Evolutionary conservation across 371 early-diverging fungal genomes (phyloP), one percentile per base, ranked within the genome.

Genomic region (Parasitella parasitica): DNA sequence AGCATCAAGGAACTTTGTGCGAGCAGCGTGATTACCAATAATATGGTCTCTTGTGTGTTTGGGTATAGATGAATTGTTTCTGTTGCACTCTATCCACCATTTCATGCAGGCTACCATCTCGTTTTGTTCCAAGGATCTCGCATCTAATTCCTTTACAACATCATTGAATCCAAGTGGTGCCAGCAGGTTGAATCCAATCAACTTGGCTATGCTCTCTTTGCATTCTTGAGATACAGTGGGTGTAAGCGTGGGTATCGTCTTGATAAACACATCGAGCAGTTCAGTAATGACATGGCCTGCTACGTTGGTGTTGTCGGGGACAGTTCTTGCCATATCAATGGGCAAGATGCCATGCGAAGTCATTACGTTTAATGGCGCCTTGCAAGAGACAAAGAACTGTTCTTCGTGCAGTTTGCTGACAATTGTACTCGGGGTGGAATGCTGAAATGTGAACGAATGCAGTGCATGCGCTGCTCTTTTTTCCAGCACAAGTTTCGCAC

Each of bases 401-500:
- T 80, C 74, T 51, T 78, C 80, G 6, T 81, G 80, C 3, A 90
- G 76, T 28, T 71, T 68, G 3, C 91, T 84, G 2, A 94, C 91
- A 18, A 84, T 71, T 0, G 77, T 53, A 37, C 85, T 86, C 1
- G 96, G 95, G 2, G 94, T 94, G 24, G 92, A 89, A 6, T 69
- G 76, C 34, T 84, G 81, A 61, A 89, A 90, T 4, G 88, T 77
- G 61, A 89, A 95, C 0, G 89, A 81, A 16, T 69, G 73, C 36
- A 94, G 61, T 5, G 90, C 86, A 70, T 94, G 94, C 0, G 86
- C 76, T 0, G 89, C 89, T 34, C 87, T 86, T 39, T 86, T 85
- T 50, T 82, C 76, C 9, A 93, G 68, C 89, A 81, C 87, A 75
- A 37, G 20, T 60, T 57, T 75, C 0, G 76, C 73, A 34, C 71